Conservation (phyloP, 1,139 yeast species). For the Yamadazyma blattariae region DNA sequence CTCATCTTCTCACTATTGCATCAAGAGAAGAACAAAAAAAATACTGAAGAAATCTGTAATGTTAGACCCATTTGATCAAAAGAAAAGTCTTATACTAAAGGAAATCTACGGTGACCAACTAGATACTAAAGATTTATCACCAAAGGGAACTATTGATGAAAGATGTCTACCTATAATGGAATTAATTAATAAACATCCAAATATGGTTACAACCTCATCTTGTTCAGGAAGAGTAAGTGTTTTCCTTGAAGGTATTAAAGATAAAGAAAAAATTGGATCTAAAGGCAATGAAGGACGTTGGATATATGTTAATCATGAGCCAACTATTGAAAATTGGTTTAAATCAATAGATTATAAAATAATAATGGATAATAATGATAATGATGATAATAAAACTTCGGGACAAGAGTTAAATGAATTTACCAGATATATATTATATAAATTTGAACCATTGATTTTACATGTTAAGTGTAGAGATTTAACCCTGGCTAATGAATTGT, state of each 20-base stretch:
- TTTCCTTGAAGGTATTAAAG: constrained; percentile 63
- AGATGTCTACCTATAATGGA: constrained; percentile 69
- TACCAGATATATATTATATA: constrained; percentile 62
- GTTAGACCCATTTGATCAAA: constrained; percentile 65
- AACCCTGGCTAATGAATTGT: constrained; percentile 57
- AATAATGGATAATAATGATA: constrained; percentile 10
- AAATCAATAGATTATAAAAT: constrained; percentile 14
- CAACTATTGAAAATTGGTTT: constrained; percentile 54
- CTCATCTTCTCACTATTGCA: no score
- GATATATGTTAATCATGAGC: constrained; percentile 78
- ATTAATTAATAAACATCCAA: constrained; percentile 56
- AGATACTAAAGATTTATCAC: constrained; percentile 64
- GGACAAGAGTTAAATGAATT: constrained; percentile 11
- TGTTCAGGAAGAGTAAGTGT: constrained; percentile 88
- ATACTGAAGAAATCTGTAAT: no score
- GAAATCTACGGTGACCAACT: constrained; percentile 48
- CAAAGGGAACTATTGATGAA: constrained; percentile 79
- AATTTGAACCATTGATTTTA: constrained; percentile 79
- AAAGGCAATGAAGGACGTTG: constrained; percentile 84
- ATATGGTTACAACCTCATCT: constrained; percentile 83
- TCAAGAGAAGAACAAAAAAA: no score
- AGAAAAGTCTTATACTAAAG: constrained; percentile 55
- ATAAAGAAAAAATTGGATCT: constrained; percentile 58
- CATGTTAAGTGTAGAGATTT: constrained; percentile 76
- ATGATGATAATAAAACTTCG: no score